Evolutionary conservation across 257 asterid genomes (phyloP).

Genomic region (Ocimum tenuiflorum): DNA sequence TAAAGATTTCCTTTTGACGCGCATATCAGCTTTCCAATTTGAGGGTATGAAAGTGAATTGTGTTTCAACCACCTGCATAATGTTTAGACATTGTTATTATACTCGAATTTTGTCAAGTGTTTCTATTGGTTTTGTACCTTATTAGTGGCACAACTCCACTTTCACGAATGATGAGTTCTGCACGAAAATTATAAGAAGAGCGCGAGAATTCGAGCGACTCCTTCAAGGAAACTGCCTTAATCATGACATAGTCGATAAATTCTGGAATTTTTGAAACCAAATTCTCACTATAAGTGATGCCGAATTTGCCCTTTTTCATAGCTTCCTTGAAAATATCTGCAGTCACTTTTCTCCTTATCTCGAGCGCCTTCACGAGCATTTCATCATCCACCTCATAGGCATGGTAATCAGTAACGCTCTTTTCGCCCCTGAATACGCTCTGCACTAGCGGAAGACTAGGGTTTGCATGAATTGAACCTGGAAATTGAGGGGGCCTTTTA

Average conservation of each 20-base stretch:
- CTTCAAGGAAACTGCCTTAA: constrained; percentile 80
- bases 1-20: constrained; percentile 61
- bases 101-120: no score
- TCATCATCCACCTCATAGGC: constrained; percentile 51
- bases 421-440: constrained; percentile 29
- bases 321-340: constrained; percentile 62
- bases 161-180: constrained; percentile 44
- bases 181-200: constrained; percentile 71
- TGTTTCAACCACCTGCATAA: constrained; percentile 87
- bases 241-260: constrained; percentile 74
- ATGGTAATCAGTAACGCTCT: background rate
- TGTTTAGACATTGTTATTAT: background rate
- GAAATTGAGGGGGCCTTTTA: constrained; percentile 66
- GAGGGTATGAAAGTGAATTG: constrained; percentile 75
- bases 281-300: constrained; percentile 63
- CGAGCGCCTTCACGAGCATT: constrained; percentile 78
- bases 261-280: constrained; percentile 42
- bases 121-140: no score
- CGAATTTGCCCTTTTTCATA: constrained; percentile 68
- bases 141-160: constrained; percentile 68
- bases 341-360: constrained; percentile 79
- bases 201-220: constrained; percentile 44
- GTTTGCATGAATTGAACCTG: constrained; percentile 60
- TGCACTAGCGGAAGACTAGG: constrained; percentile 32
- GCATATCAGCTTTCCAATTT: constrained; percentile 73